Conservation (phyloP, 106 monocot species). For the Dendrobium nobile region DNA sequence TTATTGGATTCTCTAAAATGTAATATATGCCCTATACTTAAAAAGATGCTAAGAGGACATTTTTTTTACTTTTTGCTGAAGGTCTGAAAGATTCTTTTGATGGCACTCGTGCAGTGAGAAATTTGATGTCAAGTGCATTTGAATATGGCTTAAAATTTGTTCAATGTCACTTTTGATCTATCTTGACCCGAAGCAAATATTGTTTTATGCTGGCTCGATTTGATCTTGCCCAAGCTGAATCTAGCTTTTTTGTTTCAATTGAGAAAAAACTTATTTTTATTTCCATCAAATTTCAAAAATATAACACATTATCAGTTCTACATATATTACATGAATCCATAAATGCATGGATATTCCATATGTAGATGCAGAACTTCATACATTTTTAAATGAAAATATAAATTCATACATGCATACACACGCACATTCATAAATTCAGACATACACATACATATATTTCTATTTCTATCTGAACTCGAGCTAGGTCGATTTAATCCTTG, state of each 20-base stretch:
- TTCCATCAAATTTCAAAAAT: not conserved
- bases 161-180: not conserved
- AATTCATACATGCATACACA: not conserved
- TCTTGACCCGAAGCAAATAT: not conserved
- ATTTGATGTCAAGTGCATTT: not conserved
- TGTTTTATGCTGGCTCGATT: not conserved
- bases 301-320: not conserved
- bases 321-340: slow-evolving; percentile 1
- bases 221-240: not conserved
- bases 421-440: too few species aligned
- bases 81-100: not conserved
- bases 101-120: not conserved
- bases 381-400: not conserved
- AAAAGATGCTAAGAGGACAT: not conserved
- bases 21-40: not conserved
- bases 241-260: not conserved
- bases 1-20: not conserved
- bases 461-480: not conserved
- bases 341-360: not conserved
- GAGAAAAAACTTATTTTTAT: not conserved
- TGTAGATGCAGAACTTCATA: not conserved
- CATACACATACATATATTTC: too few species aligned
- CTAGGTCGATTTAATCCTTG: not conserved
- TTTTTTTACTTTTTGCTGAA: not conserved
- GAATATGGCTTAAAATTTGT: not conserved